Evolutionary conservation across 2,329 filamentous ascomycete species (phyloP).

Genomic region (Arthrinium puccinioides): DNA sequence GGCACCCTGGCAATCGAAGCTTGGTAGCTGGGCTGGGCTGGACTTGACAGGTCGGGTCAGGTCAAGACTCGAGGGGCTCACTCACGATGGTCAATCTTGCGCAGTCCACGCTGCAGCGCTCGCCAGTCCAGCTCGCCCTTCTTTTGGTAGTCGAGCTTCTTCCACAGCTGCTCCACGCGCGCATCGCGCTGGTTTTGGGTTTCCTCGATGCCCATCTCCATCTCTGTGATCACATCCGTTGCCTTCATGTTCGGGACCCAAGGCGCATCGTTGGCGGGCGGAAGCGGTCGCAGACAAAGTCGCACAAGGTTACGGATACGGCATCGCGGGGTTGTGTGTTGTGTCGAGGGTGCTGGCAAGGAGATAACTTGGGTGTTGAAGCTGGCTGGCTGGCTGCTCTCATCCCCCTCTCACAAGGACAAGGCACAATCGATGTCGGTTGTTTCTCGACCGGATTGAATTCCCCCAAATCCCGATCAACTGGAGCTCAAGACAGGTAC

Average conservation of each 20-base stretch:
- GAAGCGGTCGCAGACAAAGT: constrained; percentile 13
- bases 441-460: no score
- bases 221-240: constrained; percentile 43
- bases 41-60: constrained; percentile 3
- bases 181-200: constrained; percentile 72
- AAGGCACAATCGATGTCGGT: no score
- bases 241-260: constrained; percentile 36
- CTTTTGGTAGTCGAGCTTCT: constrained; percentile 66
- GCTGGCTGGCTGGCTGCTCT: no score
- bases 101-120: constrained; percentile 76
- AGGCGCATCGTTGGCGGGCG: constrained; percentile 21
- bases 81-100: constrained; percentile 87
- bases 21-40: constrained; percentile 7
- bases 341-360: no score
- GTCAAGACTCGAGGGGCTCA: constrained; percentile 7
- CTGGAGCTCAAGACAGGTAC: no score
- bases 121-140: constrained; percentile 78
- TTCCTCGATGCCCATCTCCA: constrained; percentile 64
- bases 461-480: no score
- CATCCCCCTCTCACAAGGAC: no score
- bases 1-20: no score
- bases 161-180: constrained; percentile 79
- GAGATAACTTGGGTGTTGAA: no score
- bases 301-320: constrained; percentile 18
- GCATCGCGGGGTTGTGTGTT: no score